Percentiles rank a stretch among this genome's conserved stretches.
Conservation (phyloP, 805 yeast species). For the Tetrapisispora arboricola region DNA sequence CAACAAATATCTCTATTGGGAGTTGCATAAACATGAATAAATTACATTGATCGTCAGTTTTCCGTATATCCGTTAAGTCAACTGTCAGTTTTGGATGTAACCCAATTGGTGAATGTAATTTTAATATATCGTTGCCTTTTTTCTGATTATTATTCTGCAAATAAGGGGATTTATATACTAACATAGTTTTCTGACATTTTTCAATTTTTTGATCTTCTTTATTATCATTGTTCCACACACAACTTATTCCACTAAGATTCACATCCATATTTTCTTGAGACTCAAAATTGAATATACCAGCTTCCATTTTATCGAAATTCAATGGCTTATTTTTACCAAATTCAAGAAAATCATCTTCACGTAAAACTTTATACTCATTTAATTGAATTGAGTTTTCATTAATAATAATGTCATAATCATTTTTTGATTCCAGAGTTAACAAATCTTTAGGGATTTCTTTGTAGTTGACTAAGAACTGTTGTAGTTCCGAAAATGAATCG, state of each 20-base stretch:
- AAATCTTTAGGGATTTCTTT: not conserved
- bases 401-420: conserved; percentile 12
- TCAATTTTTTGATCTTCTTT: conserved; percentile 9
- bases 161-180: conserved; percentile 13
- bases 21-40: conserved; percentile 35
- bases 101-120: conserved; percentile 27
- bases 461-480: not conserved
- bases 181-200: conserved; percentile 22
- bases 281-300: conserved; percentile 23
- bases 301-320: conserved; percentile 14
- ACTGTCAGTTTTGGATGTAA: conserved; percentile 30
- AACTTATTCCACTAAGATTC: conserved; percentile 21
- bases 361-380: conserved; percentile 13
- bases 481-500: conserved; percentile 3
- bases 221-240: conserved; percentile 15
- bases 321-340: conserved; percentile 1
- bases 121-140: conserved; percentile 1
- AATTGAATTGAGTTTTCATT: conserved; percentile 7
- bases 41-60: conserved; percentile 28
- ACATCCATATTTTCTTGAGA: conserved; percentile 14
- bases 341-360: conserved; percentile 3
- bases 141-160: not conserved
- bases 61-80: conserved; percentile 5
- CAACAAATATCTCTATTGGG: conserved; percentile 42
- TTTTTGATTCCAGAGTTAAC: conserved; percentile 5